Conservation (phyloP, 2,329 filamentous ascomycete species). For the Trichoderma semiorbis region DNA sequence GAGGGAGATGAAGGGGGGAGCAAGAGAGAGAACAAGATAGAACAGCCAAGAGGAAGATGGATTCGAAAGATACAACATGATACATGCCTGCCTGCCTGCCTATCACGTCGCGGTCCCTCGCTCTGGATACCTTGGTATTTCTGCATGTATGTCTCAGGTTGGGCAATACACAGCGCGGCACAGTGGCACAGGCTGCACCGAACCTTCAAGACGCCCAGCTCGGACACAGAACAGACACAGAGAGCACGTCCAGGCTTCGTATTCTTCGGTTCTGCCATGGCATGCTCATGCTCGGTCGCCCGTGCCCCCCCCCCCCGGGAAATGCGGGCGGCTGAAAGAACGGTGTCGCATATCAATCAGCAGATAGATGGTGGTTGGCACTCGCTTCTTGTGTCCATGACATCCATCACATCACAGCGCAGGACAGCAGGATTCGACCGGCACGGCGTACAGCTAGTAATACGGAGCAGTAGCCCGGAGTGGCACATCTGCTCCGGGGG, state of each 20-base stretch:
- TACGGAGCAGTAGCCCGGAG: conserved; percentile 2
- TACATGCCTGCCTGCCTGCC: background rate
- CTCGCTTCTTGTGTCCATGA: background rate
- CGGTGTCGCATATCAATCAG: background rate
- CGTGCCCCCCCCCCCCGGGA: background rate
- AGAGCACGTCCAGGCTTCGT: background rate
- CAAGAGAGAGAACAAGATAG: background rate
- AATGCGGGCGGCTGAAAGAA: background rate
- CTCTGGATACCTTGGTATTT: background rate
- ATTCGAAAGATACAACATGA: background rate
- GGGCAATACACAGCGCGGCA: background rate
- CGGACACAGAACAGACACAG: background rate
- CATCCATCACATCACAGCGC: background rate
- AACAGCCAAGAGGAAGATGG: background rate
- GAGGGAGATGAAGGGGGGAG: background rate
- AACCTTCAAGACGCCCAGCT: background rate
- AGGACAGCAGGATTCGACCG: background rate
- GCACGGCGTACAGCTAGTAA: background rate
- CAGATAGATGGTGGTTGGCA: background rate
- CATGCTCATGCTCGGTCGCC: background rate
- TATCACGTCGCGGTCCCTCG: background rate
- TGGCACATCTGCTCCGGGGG: background rate
- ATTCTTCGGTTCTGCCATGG: background rate
- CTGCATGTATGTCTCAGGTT: conserved; percentile 15
- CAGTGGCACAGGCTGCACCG: background rate